phyloP scores from a whole-genome alignment of 768 basidiomycete species.

The Collybiopsis confluens region DNA sequence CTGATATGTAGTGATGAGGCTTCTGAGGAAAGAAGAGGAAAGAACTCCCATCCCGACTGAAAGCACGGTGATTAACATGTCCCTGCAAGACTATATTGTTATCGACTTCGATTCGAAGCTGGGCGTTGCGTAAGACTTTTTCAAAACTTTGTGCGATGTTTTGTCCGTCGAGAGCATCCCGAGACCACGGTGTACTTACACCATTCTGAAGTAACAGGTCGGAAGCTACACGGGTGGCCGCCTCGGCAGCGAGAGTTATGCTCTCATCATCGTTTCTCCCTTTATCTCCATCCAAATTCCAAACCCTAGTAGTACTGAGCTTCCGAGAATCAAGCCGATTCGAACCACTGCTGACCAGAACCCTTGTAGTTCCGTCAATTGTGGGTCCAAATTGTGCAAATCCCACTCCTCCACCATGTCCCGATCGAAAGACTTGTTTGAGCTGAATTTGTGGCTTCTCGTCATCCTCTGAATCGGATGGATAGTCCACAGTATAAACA shows the following conservation, averaged over 20 bases:
- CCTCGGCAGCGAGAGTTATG: not conserved
- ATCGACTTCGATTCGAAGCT: not conserved
- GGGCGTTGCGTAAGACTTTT: not conserved
- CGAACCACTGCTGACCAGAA: not conserved
- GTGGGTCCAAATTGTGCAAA: no score
- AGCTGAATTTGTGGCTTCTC: no score
- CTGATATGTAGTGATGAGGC: not conserved
- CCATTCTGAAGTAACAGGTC: not conserved
- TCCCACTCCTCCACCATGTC: no score
- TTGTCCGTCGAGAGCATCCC: not conserved
- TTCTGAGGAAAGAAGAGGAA: not conserved
- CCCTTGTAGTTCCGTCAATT: no score
- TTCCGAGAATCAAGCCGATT: no score
- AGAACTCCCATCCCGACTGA: slow-evolving; percentile 8
- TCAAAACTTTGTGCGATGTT: not conserved
- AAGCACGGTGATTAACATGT: not conserved
- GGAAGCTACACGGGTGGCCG: not conserved
- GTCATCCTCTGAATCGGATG: not conserved
- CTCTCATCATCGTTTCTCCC: no score
- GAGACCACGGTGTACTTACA: not conserved
- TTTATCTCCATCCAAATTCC: not conserved
- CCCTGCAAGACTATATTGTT: not conserved
- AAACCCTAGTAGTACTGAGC: not conserved
- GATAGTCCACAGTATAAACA: not conserved
- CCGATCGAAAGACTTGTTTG: no score